Base-by-base conservation (phyloP, 2,329 filamentous ascomycete species). In the Pseudogymnoascus sp. region DNA sequence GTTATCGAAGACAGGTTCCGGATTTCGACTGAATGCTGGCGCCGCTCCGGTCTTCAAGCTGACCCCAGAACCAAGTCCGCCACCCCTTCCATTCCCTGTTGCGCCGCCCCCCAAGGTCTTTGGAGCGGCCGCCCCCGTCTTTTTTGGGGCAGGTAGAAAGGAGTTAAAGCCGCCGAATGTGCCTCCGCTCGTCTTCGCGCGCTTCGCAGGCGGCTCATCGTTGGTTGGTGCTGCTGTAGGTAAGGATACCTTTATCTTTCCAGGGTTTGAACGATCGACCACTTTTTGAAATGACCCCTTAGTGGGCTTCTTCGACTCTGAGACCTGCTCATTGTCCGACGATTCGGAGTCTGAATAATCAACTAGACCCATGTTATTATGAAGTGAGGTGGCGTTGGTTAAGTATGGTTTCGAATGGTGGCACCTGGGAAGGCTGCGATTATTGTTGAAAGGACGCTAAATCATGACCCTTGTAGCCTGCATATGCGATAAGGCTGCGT, bases 151-250 rank as follows among this genome's bases (percentile, higher is more conserved):
- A 2, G 93, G 93, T 19, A 98, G 81, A 68, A 96, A 86, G 1
- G 91, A 87, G 73, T 93, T 95, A 78, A 97, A 95, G 2, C 88
- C 89, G 61, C 89, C 83, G 70, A 96, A 93, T 4, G 83, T 82
- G 19, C 50, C 50, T 28, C 87, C 85, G 22, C 80, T 82, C 1
- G 84, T 84, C 60, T 86, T 86, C 16, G 84, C 81, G 65, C 88
- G 87, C 73, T 96, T 96, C 1, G 88, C 81, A 0, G 89, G 88
- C 0, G 88, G 88, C 26, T 79, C 80, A 26, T 82, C 79, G 22
- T 69, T 72, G 11, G 77, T 75, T 24, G 73, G 69, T 2, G 75
- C 71, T 40, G 79, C 72, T 19, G 84, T 80, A 2, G 91, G 87
- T 12, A 97, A 83, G 68, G 83, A 91, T 74, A 97, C 86, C 72